A percentile compares a stretch with the other conserved stretches of the same genome.
These are phyloP conservation scores for Chlorella vulgaris DNA, from an alignment of 139 green algal genomes.

Conservation along the genomic window DNA sequence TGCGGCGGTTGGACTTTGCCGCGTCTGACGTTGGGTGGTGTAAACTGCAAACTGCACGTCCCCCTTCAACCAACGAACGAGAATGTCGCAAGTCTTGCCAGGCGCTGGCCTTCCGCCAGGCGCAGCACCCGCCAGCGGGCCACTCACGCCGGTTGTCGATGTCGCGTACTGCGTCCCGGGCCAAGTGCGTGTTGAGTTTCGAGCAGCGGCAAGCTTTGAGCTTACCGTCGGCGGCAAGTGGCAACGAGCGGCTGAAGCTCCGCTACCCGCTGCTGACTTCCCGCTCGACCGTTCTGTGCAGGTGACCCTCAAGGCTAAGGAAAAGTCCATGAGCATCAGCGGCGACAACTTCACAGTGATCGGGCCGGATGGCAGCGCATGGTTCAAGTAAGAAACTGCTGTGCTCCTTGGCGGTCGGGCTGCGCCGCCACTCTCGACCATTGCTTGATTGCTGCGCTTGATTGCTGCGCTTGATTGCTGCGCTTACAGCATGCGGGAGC, in stretches of 20 bases:
- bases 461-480: too few relatives aligned
- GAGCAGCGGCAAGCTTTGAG: too few relatives aligned
- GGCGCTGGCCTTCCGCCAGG: neutral
- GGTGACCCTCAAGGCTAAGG: constrained; percentile 1
- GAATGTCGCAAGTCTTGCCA: too few relatives aligned
- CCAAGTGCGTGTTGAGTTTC: neutral
- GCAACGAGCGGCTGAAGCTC: neutral
- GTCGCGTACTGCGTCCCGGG: neutral
- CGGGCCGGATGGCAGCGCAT: neutral
- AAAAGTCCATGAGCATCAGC: neutral
- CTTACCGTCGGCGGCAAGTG: neutral
- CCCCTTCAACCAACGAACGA: too few relatives aligned
- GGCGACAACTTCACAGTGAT: constrained; percentile 3
- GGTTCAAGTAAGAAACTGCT: constrained; percentile 12
- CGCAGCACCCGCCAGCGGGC: too few relatives aligned
- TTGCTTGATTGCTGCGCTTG: too few relatives aligned
- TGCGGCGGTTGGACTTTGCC: too few relatives aligned
- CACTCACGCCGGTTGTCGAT: neutral
- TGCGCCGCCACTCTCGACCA: too few relatives aligned
- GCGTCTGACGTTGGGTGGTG: too few relatives aligned
- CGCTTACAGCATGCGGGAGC: too few relatives aligned
- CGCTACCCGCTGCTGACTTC: neutral
- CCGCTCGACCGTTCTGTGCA: neutral
- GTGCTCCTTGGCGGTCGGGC: too few relatives aligned
- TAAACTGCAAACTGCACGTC: too few relatives aligned